Evolutionary conservation across 2,329 filamentous ascomycete genomes (phyloP).

Genomic region (Macrophomina phaseolina): DNA sequence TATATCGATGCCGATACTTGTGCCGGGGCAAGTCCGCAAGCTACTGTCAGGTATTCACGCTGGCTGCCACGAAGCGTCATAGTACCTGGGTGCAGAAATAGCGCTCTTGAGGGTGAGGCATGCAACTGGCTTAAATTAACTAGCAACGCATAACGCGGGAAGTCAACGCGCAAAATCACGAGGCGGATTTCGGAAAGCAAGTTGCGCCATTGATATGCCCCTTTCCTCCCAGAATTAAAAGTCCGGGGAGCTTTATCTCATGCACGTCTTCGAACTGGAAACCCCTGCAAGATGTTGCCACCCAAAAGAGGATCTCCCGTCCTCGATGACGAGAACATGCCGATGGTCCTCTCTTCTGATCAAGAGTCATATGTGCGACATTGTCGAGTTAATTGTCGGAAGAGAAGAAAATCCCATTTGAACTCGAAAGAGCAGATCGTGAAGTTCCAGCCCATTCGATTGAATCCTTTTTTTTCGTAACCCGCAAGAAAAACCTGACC

Average conservation of each 20-base stretch:
- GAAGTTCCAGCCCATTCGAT: conserved; percentile 34
- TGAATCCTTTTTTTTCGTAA: conserved; percentile 22
- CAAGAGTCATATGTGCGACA: conserved; percentile 42
- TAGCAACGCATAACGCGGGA: conserved; percentile 3
- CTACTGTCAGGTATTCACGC: no score
- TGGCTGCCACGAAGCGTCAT: no score
- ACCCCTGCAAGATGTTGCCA: conserved; percentile 35
- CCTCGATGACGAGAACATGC: conserved; percentile 35
- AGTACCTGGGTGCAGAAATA: no score
- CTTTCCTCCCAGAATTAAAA: conserved; percentile 41
- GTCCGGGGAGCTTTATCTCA: conserved; percentile 37
- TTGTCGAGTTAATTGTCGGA: conserved; percentile 30
- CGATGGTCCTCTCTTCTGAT: conserved; percentile 41
- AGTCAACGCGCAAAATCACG: conserved; percentile 34
- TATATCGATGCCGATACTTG: no score
- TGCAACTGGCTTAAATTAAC: conserved; percentile 25
- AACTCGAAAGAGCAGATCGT: conserved; percentile 38
- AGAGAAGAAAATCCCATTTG: conserved; percentile 44
- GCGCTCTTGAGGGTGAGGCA: neutral
- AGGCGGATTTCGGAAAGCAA: conserved; percentile 40
- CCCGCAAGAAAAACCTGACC: conserved; percentile 5
- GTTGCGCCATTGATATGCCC: conserved; percentile 48
- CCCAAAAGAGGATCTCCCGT: neutral
- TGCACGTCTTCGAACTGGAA: conserved; percentile 29
- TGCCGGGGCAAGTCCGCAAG: no score